These are phyloP conservation scores for Trifolium subterraneum DNA, from an alignment of 306 rosid species.

Conservation along the genomic window DNA sequence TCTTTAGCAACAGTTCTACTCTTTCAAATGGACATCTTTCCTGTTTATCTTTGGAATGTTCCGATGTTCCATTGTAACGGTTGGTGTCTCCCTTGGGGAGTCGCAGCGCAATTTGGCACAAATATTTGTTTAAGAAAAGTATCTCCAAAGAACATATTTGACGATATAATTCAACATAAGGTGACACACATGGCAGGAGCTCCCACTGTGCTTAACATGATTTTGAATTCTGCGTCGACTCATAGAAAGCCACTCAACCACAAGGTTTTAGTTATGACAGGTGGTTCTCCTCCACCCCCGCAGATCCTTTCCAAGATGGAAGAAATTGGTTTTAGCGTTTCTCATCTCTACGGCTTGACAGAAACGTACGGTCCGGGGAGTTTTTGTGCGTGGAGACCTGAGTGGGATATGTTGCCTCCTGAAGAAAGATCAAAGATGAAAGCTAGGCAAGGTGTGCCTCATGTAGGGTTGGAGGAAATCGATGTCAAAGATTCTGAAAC, in stretches of 20 bases:
- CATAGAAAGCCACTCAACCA: conserved; percentile 58
- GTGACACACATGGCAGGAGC: conserved; percentile 91
- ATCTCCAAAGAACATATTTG: conserved; percentile 64
- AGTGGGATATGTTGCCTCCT: conserved; percentile 65
- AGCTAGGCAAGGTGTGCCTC: conserved; percentile 81
- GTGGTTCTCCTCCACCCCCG: conserved; percentile 83
- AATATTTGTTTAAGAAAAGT: conserved; percentile 74
- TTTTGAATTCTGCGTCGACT: conserved; percentile 59
- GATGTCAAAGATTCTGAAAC: conserved; percentile 74
- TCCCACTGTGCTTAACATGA: conserved; percentile 84
- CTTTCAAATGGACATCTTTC: conserved; percentile 62
- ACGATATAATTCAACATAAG: conserved; percentile 52
- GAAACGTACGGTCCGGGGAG: conserved; percentile 82
- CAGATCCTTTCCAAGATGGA: conserved; percentile 74
- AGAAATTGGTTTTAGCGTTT: conserved; percentile 71
- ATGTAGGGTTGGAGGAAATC: conserved; percentile 60
- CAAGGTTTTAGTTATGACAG: conserved; percentile 69
- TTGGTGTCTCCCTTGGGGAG: conserved; percentile 90
- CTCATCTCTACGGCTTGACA: conserved; percentile 83
- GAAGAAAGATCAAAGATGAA: conserved; percentile 54
- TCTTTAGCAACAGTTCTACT: conserved; percentile 72
- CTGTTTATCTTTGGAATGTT: conserved; percentile 87
- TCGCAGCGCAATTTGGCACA: conserved; percentile 80
- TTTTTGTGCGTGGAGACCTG: conserved; percentile 75
- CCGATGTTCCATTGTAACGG: conserved; percentile 94